A percentile compares a stretch with the other conserved stretches of the same genome.
These are phyloP conservation scores for Ilyonectria mors-panacis DNA, from an alignment of 2,329 filamentous ascomycete genomes.

Conservation along the genomic window DNA sequence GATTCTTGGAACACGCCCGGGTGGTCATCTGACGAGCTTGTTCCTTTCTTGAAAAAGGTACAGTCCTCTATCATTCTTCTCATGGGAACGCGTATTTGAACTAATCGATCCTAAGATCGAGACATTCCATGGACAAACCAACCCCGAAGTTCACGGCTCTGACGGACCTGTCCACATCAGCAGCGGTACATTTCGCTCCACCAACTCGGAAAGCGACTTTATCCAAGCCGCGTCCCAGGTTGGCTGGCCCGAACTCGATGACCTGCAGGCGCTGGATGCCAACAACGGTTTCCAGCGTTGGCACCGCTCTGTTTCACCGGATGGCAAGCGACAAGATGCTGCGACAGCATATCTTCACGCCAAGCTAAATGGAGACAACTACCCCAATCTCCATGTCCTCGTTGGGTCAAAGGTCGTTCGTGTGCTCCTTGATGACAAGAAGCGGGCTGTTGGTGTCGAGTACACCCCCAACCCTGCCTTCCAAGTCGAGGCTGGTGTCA, in stretches of 20 bases:
- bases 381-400: conserved; percentile 72
- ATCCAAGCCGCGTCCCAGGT: conserved; percentile 62
- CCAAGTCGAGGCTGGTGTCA: conserved; percentile 32
- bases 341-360: conserved; percentile 62
- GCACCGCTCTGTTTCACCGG: conserved; percentile 60
- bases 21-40: conserved; percentile 51
- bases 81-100: fast-evolving
- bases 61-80: background rate
- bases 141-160: conserved; percentile 63
- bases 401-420: conserved; percentile 69
- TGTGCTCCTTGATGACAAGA: conserved; percentile 66
- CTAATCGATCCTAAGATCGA: conserved; percentile 58
- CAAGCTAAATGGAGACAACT: conserved; percentile 52
- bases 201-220: conserved; percentile 62
- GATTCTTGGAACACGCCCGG: conserved; percentile 54
- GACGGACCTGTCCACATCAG: conserved; percentile 70
- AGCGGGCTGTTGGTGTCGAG: conserved; percentile 53
- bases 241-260: conserved; percentile 66
- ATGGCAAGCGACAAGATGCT: conserved; percentile 71
- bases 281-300: conserved; percentile 50
- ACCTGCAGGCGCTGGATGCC: conserved; percentile 66
- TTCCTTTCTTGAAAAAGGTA: conserved; percentile 52
- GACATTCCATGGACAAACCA: conserved; percentile 66
- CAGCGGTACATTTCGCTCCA: conserved; percentile 61
- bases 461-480: conserved; percentile 61